Conservation (phyloP, 2,329 filamentous ascomycete species). For the Escovopsis sp. region DNA sequence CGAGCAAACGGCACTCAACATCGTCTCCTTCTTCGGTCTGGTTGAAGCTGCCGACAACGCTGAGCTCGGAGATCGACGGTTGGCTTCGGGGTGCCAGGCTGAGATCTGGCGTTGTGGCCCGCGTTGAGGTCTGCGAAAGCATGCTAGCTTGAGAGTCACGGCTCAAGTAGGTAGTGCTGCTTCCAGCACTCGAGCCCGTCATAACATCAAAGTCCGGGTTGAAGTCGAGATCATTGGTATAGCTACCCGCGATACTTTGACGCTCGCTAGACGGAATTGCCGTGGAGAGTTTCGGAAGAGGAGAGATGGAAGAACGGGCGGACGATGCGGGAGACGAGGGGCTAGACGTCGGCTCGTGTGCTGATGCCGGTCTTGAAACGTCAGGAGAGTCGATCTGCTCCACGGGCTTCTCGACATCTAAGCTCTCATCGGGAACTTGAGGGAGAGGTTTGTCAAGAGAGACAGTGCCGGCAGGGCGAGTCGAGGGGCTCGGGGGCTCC, state of each 20-base stretch:
- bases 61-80: slow-evolving; percentile 53
- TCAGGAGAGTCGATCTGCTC: slow-evolving; percentile 19
- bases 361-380: slow-evolving; percentile 29
- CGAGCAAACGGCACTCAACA: slow-evolving; percentile 69
- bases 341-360: slow-evolving; percentile 25
- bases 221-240: slow-evolving; percentile 34
- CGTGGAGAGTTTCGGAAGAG: slow-evolving; percentile 43
- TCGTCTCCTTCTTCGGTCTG: slow-evolving; percentile 66
- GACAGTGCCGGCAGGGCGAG: slow-evolving; percentile 24
- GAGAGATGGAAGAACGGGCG: slow-evolving; percentile 34
- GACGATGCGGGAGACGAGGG: slow-evolving; percentile 32
- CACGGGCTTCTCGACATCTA: slow-evolving; percentile 3
- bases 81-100: slow-evolving; percentile 38
- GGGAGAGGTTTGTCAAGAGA: slow-evolving; percentile 55
- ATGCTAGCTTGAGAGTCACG: slow-evolving; percentile 70
- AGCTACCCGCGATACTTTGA: slow-evolving; percentile 31
- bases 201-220: slow-evolving; percentile 52
- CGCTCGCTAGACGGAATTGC: slow-evolving; percentile 32
- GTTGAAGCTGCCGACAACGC: slow-evolving; percentile 48
- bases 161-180: slow-evolving; percentile 63
- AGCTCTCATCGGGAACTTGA: slow-evolving; percentile 35
- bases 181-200: slow-evolving; percentile 61
- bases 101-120: slow-evolving; percentile 73
- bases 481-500: slow-evolving; percentile 22
- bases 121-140: slow-evolving; percentile 67